Conservation (phyloP, 179 eudicot genomes). For the Beta lomatogona region DNA sequence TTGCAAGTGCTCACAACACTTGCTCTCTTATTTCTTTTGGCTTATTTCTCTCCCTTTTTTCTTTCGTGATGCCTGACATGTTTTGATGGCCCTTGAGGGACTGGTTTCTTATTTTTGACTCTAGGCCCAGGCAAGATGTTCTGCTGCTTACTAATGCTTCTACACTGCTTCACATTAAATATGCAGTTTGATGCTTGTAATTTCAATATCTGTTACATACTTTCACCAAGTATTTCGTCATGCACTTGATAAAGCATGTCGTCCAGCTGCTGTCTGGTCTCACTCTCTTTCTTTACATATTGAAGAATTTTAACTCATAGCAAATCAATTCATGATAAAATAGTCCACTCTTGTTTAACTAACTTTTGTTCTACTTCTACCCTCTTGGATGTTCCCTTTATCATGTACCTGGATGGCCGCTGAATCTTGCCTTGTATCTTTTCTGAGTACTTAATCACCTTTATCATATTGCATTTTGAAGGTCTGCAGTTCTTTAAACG, state of each 20-base stretch:
- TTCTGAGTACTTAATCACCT: background rate
- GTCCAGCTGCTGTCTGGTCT: background rate
- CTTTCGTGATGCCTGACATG: background rate
- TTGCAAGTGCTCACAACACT: background rate
- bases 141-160: background rate
- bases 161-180: background rate
- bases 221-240: background rate
- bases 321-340: background rate
- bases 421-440: background rate
- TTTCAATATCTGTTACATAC: background rate
- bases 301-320: background rate
- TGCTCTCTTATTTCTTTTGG: background rate
- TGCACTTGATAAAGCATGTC: background rate
- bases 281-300: background rate
- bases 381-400: background rate
- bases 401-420: background rate
- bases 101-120: background rate
- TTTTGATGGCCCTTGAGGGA: background rate
- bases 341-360: too few species aligned
- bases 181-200: background rate
- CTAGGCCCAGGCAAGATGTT: background rate
- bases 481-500: slow-evolving; percentile 53
- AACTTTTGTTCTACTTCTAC: background rate
- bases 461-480: slow-evolving; percentile 35
- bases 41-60: background rate